A percentile compares a stretch with the other conserved stretches of the same genome.
Conservation (phyloP, 768 basidiomycete genomes). For the Lactarius vividus region DNA sequence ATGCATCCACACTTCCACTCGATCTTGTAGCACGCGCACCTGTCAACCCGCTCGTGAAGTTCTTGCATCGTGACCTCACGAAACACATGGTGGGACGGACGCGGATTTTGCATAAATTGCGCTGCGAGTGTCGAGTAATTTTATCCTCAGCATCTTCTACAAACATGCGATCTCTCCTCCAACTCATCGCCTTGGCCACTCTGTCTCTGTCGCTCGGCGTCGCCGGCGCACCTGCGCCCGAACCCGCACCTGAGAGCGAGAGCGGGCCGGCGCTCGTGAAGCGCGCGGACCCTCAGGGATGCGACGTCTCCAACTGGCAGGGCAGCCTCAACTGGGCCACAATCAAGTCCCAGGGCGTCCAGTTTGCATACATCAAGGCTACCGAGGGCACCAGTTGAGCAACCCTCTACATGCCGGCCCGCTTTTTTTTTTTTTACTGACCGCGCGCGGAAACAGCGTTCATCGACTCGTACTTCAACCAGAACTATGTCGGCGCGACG, state of each 20-base stretch:
- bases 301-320: conserved; percentile 56
- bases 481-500: conserved; percentile 56
- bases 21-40: background rate
- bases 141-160: background rate
- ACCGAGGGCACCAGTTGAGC: conserved; percentile 57
- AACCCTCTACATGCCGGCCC: too few species aligned
- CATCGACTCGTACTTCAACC: conserved; percentile 43
- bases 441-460: conserved; percentile 34
- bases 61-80: background rate
- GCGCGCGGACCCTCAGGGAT: conserved; percentile 46
- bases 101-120: background rate
- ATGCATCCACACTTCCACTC: background rate
- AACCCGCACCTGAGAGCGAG: background rate
- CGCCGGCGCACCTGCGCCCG: background rate
- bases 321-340: conserved; percentile 49
- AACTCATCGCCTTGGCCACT: conserved; percentile 17
- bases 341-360: conserved; percentile 49
- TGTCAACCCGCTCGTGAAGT: background rate
- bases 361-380: conserved; percentile 65
- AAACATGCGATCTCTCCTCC: conserved; percentile 4
- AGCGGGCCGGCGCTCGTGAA: conserved; percentile 26
- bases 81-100: background rate
- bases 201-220: conserved; percentile 19
- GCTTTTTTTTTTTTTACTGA: conserved; percentile 13
- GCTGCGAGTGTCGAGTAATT: background rate